Evolutionary conservation across 108 stramenopile genomes (phyloP).

Genomic region (Stephanodiscus minutulus): DNA sequence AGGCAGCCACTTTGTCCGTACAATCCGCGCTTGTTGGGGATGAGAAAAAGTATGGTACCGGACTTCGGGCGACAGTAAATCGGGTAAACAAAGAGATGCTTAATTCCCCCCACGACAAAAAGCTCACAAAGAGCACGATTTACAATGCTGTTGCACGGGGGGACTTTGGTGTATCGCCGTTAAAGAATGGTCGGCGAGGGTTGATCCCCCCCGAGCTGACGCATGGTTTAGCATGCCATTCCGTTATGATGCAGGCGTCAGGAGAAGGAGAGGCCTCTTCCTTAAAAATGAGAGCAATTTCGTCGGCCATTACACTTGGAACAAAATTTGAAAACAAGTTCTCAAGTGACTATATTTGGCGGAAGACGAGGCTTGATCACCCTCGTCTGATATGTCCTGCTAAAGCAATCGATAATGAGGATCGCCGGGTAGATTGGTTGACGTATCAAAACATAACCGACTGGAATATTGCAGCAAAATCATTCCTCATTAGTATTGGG

Average conservation of each 20-base stretch:
- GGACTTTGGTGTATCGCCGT: not conserved
- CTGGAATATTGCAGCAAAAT: not conserved
- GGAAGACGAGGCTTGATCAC: not conserved
- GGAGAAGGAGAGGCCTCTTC: not conserved
- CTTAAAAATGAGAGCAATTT: not conserved
- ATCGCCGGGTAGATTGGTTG: slow-evolving; percentile 12
- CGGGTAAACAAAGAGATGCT: no score
- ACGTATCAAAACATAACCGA: not conserved
- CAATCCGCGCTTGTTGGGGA: no score
- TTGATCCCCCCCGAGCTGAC: not conserved
- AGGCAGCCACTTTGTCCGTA: no score
- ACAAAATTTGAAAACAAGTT: not conserved
- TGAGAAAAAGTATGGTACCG: no score
- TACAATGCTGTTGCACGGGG: not conserved
- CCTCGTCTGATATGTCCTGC: no score
- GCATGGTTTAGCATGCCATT: not conserved
- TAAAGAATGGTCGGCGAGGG: not conserved
- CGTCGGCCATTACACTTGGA: not conserved
- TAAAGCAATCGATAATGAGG: slow-evolving; percentile 3
- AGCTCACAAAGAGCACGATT: not conserved
- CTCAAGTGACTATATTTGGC: not conserved
- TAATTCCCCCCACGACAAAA: not conserved
- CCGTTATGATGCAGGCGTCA: not conserved
- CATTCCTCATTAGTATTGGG: not conserved
- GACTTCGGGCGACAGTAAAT: no score